Evolutionary conservation across 2,329 filamentous ascomycete genomes (phyloP), one percentile per base, ranked within the genome.

Genomic region (Fusarium verticillioides): DNA sequence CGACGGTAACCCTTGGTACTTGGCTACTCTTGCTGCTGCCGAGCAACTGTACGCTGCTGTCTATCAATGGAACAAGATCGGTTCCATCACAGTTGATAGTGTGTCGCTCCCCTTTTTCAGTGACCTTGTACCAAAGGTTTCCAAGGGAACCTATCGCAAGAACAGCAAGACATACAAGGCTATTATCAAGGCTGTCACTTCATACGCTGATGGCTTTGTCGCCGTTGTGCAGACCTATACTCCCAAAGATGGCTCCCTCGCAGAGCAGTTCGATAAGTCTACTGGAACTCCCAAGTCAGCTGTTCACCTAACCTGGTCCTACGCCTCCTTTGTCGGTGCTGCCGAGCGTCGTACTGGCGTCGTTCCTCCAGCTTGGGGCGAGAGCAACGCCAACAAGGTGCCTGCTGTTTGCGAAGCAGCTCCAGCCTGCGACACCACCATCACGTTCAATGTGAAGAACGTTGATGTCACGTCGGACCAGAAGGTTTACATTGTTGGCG

Each of bases 1-100:
- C 78, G 88, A 89, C 63, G 93, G 92, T 3, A 94, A 95, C 79
- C 93, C 93, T 4, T 95, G 93, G 93, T 92, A 93, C 76, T 85
- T 95, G 19, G 87, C 87, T 77, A 95, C 92, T 7, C 85, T 93
- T 30, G 92, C 92, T 3, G 92, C 92, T 3, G 93, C 93, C 7
- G 93, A 95, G 81, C 91, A 93, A 77, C 86, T 96, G 4, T 95
- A 94, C 79, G 90, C 92, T 74, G 92, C 93, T 0, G 78, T 94
- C 1, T 91, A 91, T 74, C 89, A 91, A 59, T 95, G 92, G 91
- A 84, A 91, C 63, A 82, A 83, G 30, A 80, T 85, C 36, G 89
- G 89, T 1, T 89, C 85, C 3, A 85, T 96, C 74, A 87, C 85
- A 1, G 86, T 73, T 19, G 54, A 73, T 16, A 26, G 56, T 7